Base-by-base conservation (phyloP, 805 yeast genomes). In the Ogataea methanolica region DNA sequence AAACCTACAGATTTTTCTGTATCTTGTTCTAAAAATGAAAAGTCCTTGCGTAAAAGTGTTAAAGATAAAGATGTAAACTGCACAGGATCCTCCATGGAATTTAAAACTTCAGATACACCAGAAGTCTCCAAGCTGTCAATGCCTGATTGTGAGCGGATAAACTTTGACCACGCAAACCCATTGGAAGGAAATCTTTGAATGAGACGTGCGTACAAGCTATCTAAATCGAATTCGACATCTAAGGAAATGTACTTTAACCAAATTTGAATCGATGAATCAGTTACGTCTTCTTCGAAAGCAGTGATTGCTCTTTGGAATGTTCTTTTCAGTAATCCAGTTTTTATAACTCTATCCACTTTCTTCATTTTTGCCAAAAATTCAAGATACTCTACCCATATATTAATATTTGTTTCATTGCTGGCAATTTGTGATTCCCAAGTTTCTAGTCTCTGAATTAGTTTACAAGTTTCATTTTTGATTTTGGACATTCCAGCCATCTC, bases 361-460 rank as follows among this genome's bases (percentile, higher is more conserved):
- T 49, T 55, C 17, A 46, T 9, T 22, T 44, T 51, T 14, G 42
- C 6, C 6, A 57, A 21, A 16, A 26, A 43, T 17, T 5, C 38
- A 17, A 57, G 21, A 35, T 57, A 59, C 4, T 37, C 49, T 5
- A 46, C 33, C 63, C 63, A 59, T 22, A 48, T 48, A 23, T 51
- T 45, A 2, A 63, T 55, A 14, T 49, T 39, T n/a, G 54, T 42
- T 1, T 54, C 35, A 3, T 42, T 43, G 6, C 42, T 33, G 5
- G 21, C 3, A 17, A 70, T 23, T 31, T 41, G 45, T 4, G 60
- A 29, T 56, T 74, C 79, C 57, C 60, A 59, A 17, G 47, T 49
- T 42, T 76, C 82, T 38, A 68, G 60, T 15, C 54, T 53, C 14
- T 49, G 51, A 16, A 60, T 54, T 36, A 68, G 55, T 12, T 59